Base-by-base conservation (phyloP, 2,329 filamentous ascomycete species). In the Penicillium sp. region DNA sequence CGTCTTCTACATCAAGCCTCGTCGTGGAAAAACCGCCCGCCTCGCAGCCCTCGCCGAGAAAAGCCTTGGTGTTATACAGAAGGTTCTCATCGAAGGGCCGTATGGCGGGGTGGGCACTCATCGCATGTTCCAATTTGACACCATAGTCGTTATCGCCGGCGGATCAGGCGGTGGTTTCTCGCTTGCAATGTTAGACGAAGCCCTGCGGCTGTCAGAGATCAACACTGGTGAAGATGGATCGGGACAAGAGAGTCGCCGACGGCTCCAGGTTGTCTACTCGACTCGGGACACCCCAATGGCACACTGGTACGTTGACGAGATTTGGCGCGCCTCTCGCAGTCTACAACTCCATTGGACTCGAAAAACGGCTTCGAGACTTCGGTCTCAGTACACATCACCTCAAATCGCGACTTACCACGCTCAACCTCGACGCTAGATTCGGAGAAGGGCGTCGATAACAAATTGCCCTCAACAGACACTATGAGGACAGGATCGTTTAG, bases 101-200 rank as follows among this genome's bases (percentile, higher is more conserved):
- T 87, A 86, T 59, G 83, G 85, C 1, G 84, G 84, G 1, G 59
- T 68, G 17, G 72, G 84, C 37, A 70, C 77, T 11, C 67, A 67
- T 8, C 67, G 73, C 34, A 71, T 80, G 47, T 63, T 70, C 1
- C 72, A 70, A 1, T 79, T 79, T 55, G 79, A 84, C 43, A 73
- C 73, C 6, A 69, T 76, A 1, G 67, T 87, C 0, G 73, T 86
- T 11, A 71, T 86, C 7, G 82, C 82, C 0, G 84, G 85, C 15
- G 85, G 85, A 0, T 83, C 84, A 0, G 85, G 85, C 0, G 82
- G 81, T 3, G 82, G 82, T 0, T 84, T 82, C 71, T 77, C 78
- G 2, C 68, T 86, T 1, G 78, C 80, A 0, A 75, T 86, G 25
- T 75, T 85, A 7, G 81, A 83, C 65, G 75, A 80, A 41, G 73